Evolutionary conservation across 1,139 yeast species (phyloP).

Genomic region (Lizanozyma gosingica): DNA sequence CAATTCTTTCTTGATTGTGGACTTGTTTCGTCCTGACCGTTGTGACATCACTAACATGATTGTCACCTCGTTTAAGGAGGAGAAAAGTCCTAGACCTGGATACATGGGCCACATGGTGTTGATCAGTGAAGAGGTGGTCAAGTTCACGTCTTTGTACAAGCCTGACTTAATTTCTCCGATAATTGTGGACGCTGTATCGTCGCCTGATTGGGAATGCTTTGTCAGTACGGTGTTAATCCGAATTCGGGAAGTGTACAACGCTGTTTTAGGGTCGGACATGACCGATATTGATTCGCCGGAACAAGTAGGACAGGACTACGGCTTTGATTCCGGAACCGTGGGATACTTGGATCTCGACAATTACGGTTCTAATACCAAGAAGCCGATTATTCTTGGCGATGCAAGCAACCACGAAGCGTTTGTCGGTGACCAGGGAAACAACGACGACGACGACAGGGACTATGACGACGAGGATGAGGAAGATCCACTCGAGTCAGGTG

Average conservation of each 20-base stretch:
- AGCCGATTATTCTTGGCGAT: conserved; percentile 13
- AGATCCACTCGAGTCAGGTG: conserved; percentile 19
- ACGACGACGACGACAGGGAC: conserved; percentile 14
- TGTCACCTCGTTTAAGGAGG: conserved; percentile 22
- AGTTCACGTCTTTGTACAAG: conserved; percentile 39
- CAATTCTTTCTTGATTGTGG: conserved; percentile 39
- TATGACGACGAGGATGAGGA: conserved; percentile 10
- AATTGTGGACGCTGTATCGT: conserved; percentile 28
- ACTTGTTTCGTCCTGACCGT: conserved; percentile 23
- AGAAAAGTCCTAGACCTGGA: conserved; percentile 29
- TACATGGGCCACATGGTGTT: conserved; percentile 40
- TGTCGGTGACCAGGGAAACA: conserved; percentile 9
- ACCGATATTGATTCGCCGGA: background rate
- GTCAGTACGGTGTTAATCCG: conserved; percentile 33
- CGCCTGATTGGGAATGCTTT: conserved; percentile 44
- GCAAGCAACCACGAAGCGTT: conserved; percentile 15
- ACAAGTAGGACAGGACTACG: background rate
- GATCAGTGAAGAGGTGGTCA: conserved; percentile 41
- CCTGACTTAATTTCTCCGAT: conserved; percentile 40
- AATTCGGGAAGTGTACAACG: conserved; percentile 39
- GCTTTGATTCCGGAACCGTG: background rate
- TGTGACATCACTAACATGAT: conserved; percentile 29
- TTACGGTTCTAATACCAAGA: conserved; percentile 15
- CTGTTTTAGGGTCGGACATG: conserved; percentile 30
- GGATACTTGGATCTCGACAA: conserved; percentile 9